These are phyloP conservation scores for Citrus glauca DNA, from an alignment of 345 rosid genomes.

Conservation along the genomic window DNA sequence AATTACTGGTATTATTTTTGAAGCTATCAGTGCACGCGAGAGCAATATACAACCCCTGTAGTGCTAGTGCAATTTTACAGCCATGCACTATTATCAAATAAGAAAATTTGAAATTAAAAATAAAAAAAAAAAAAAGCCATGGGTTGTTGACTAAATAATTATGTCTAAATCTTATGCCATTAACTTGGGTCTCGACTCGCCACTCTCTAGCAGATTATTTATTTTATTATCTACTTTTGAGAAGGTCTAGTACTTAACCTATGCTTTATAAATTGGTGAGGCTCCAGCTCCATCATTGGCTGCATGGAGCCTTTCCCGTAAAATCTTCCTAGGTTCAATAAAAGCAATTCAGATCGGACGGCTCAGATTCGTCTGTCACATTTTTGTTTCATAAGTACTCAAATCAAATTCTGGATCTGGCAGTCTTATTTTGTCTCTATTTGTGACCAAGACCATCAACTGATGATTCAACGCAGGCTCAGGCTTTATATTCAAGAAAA, in stretches of 20 bases:
- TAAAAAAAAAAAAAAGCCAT: background rate
- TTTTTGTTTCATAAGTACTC: too few relatives aligned
- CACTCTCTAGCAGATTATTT: background rate
- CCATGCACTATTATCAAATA: background rate
- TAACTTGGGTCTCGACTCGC: background rate
- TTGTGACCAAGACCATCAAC: background rate
- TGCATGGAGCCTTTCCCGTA: background rate
- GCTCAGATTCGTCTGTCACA: background rate
- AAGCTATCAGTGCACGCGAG: slow-evolving; percentile 24
- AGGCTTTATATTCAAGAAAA: background rate
- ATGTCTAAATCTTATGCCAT: background rate
- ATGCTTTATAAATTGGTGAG: slow-evolving; percentile 5
- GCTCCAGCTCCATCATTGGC: background rate
- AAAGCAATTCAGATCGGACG: slow-evolving; percentile 7
- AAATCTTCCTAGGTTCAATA: background rate
- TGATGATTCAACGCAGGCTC: background rate
- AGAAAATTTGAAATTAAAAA: background rate
- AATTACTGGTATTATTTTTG: slow-evolving; percentile 22
- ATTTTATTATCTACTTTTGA: background rate
- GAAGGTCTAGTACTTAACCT: background rate
- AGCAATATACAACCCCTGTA: background rate
- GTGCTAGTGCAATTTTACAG: background rate
- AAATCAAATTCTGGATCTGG: too few relatives aligned
- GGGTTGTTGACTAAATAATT: background rate
- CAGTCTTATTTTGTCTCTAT: background rate